phyloP scores from a whole-genome alignment of 1,139 yeast species.

The Geotrichum cucujoidarum region DNA sequence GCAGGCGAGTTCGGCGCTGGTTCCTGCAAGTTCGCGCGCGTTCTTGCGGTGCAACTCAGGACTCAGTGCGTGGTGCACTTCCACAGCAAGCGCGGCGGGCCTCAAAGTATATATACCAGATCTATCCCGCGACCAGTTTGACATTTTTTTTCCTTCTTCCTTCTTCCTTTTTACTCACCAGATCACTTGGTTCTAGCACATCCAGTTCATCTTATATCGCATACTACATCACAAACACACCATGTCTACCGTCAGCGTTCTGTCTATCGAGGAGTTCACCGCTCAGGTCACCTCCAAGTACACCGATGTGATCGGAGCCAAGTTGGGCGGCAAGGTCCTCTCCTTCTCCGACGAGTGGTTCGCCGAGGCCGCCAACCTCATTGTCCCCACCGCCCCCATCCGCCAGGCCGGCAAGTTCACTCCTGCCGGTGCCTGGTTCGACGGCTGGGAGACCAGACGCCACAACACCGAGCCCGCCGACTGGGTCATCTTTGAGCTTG shows the following conservation, averaged over 20 bases:
- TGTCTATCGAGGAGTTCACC: slow-evolving; percentile 16
- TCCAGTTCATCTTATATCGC: too few relatives aligned
- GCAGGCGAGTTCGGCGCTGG: too few relatives aligned
- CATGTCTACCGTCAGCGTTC: slow-evolving; percentile 13
- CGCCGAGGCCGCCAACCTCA: slow-evolving; percentile 85
- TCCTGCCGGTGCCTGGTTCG: slow-evolving; percentile 93
- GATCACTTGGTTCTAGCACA: too few relatives aligned
- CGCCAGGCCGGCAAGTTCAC: slow-evolving; percentile 76
- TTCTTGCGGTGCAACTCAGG: too few relatives aligned
- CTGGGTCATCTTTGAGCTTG: slow-evolving; percentile 77
- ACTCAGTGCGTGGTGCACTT: too few relatives aligned
- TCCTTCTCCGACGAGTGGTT: slow-evolving; percentile 86
- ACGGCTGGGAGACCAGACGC: slow-evolving; percentile 97
- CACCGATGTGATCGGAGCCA: slow-evolving; percentile 67
- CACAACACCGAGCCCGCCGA: slow-evolving; percentile 81
- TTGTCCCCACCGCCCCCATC: slow-evolving; percentile 73
- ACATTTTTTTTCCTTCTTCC: background rate
- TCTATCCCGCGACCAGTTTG: background rate
- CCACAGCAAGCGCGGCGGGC: too few relatives aligned
- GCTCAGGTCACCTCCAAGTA: slow-evolving; percentile 17
- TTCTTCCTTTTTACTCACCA: background rate
- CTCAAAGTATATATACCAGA: background rate
- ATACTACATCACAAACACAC: too few relatives aligned
- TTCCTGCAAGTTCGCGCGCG: too few relatives aligned
- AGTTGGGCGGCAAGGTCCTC: slow-evolving; percentile 71